Evolutionary conservation across 1,284 basidiomycete genomes (phyloP).

Genomic region (Pascua sp.): DNA sequence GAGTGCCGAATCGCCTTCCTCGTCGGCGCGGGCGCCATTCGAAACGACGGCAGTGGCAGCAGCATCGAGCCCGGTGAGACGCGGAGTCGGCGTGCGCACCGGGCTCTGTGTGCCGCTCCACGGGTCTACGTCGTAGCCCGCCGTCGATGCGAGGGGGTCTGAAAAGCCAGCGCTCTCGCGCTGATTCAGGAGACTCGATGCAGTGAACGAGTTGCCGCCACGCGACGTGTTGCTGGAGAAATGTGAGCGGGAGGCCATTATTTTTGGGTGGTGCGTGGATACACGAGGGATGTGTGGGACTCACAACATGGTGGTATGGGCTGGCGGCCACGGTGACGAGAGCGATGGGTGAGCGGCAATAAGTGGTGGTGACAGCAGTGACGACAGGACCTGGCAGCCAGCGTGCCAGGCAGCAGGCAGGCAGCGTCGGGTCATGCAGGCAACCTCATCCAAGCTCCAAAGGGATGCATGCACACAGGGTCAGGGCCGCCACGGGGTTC

Average conservation of each 20-base stretch:
- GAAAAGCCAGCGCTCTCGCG: constrained; percentile 10
- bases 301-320: constrained; percentile 32
- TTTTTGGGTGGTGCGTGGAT: too few relatives aligned
- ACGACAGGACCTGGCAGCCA: neutral
- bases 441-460: too few relatives aligned
- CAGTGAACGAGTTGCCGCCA: constrained; percentile 9
- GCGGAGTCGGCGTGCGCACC: constrained; percentile 22
- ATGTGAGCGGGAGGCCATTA: constrained; percentile 1
- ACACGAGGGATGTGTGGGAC: neutral
- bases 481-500: too few relatives aligned
- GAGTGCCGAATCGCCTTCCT: constrained; percentile 7
- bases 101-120: constrained; percentile 80
- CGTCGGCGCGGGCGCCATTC: neutral
- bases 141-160: constrained; percentile 37
- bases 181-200: constrained; percentile 8
- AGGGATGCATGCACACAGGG: too few relatives aligned
- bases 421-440: too few relatives aligned
- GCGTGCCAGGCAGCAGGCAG: too few relatives aligned
- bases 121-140: constrained; percentile 68
- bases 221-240: constrained; percentile 36
- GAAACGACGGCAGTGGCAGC: neutral
- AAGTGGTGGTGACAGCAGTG: constrained; percentile 1
- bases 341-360: neutral
- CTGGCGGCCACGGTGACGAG: neutral
- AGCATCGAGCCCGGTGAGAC: neutral